Evolutionary conservation across 306 rosid genomes (phyloP), one percentile per base, ranked within the genome.

Genomic region (Sicyos edulis): DNA sequence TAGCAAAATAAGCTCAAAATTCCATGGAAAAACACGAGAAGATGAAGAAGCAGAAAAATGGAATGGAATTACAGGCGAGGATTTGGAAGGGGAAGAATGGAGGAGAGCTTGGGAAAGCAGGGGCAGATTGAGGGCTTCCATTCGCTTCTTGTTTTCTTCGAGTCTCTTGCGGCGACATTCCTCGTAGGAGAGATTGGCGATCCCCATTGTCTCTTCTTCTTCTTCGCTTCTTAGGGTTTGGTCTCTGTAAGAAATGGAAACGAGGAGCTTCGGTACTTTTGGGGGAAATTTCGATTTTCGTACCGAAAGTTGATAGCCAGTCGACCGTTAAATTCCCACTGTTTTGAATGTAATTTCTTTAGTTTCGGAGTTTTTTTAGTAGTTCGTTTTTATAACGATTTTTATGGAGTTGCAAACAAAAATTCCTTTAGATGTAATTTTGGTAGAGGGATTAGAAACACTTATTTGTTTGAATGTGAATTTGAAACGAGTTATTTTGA

Each of bases 61-160:
- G 34, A 21, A 17, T 9, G 75, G 47, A 32, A 51, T 62, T 20
- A 6, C 61, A 6, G 71, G 71, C 54, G 71, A 44, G 11, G 71
- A 65, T 11, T 85, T 86, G 61, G 86, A 85, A 72, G 91, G 80
- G 32, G 81, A 24, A 15, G 89, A 79, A 7, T 58, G 62, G 20
- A 75, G 77, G 40, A 92, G 84, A 12, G 90, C 77, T 40, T 78
- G 86, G 80, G 96, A 81, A 42, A 89, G 95, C 17, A 63, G 70
- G 4, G 82, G 82, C 7, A 92, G 86, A 71, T 83, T 88, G 55
- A 92, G 91, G 37, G 92, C 96, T 52, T 88, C 96, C 85, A 88
- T 83, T 70, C 95, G 79, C 83, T 80, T 88, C 70, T 55, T 78
- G 82, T 89, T 92, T 59, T 88, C 96, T 70, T 92, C 98, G 78